Percentiles rank a stretch among this genome's conserved stretches.
phyloP scores from a whole-genome alignment of 805 yeast genomes.

The Kodamaea sagamina region DNA sequence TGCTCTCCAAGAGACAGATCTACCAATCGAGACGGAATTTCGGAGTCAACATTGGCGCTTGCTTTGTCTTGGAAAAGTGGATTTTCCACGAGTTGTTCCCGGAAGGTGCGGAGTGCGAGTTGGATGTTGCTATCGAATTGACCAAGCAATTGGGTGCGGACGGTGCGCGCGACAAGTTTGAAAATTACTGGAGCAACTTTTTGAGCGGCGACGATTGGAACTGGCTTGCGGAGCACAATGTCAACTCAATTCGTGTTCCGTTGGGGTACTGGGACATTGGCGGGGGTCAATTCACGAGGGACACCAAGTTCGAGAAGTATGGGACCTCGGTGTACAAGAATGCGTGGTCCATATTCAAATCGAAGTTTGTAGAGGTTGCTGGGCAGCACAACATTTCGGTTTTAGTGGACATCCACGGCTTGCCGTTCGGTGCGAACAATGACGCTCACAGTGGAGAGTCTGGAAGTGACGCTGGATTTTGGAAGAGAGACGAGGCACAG shows the following conservation, averaged over 20 bases:
- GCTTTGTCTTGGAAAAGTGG: conserved; percentile 81
- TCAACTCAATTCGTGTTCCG: conserved; percentile 84
- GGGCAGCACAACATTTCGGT: conserved; percentile 64
- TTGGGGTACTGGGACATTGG: conserved; percentile 89
- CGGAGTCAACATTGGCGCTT: conserved; percentile 85
- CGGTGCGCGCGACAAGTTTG: conserved; percentile 54
- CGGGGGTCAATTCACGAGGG: conserved; percentile 57
- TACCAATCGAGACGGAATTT: conserved; percentile 62
- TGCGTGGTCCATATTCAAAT: conserved; percentile 69
- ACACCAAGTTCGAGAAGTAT: conserved; percentile 62
- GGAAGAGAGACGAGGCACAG: conserved; percentile 50
- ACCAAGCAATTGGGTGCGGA: conserved; percentile 53
- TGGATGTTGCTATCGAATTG: conserved; percentile 62
- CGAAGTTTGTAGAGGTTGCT: conserved; percentile 59
- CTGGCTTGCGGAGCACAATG: conserved; percentile 65
- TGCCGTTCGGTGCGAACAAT: conserved; percentile 91
- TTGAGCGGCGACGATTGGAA: conserved; percentile 74
- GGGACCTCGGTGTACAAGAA: conserved; percentile 56
- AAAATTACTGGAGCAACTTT: conserved; percentile 66
- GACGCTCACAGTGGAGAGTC: conserved; percentile 80
- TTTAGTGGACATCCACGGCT: conserved; percentile 80
- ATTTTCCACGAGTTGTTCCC: conserved; percentile 65
- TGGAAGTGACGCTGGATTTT: conserved; percentile 61
- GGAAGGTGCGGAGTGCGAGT: conserved; percentile 63
- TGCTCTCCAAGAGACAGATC: conserved; percentile 48